A percentile compares a stretch with the other conserved stretches of the same genome.
These are phyloP conservation scores for Protea cynaroides DNA, from an alignment of 164 flowering plant genomes.

Conservation along the genomic window DNA sequence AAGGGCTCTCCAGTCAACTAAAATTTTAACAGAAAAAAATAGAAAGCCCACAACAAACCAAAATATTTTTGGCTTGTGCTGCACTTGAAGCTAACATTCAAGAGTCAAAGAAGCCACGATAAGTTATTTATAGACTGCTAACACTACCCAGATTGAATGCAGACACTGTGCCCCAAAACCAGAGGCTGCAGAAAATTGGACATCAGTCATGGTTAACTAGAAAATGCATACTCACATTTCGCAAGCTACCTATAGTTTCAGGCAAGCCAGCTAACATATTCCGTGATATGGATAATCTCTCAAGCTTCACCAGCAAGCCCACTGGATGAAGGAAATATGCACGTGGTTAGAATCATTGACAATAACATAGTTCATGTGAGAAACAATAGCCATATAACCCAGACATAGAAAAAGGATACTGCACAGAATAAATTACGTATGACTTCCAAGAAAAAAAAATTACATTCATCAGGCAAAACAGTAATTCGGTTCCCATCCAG, in stretches of 20 bases:
- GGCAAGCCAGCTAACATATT: slow-evolving; percentile 69
- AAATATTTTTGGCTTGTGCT: too few relatives aligned
- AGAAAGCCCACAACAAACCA: too few relatives aligned
- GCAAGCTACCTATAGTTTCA: slow-evolving; percentile 93
- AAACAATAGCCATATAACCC: neutral
- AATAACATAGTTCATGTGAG: neutral
- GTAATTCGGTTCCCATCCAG: slow-evolving; percentile 73
- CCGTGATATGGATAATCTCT: slow-evolving; percentile 64
- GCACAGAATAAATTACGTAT: slow-evolving; percentile 2
- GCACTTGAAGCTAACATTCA: too few relatives aligned
- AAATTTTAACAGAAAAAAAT: too few relatives aligned
- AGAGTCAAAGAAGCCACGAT: too few relatives aligned
- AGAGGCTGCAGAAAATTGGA: neutral
- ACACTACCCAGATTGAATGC: neutral
- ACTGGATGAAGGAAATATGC: slow-evolving; percentile 35
- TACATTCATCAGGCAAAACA: slow-evolving; percentile 92
- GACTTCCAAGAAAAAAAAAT: slow-evolving; percentile 26
- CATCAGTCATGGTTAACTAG: neutral
- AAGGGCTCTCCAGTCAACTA: too few relatives aligned
- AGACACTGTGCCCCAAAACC: neutral
- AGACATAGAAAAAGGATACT: neutral
- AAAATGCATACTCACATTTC: slow-evolving; percentile 60
- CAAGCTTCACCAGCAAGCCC: slow-evolving; percentile 90
- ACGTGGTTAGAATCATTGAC: slow-evolving; percentile 2
- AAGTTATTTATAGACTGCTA: neutral